A percentile compares a stretch with the other conserved stretches of the same genome.
phyloP scores from a whole-genome alignment of 1,284 basidiomycete species.

The Puccinia triticina region DNA sequence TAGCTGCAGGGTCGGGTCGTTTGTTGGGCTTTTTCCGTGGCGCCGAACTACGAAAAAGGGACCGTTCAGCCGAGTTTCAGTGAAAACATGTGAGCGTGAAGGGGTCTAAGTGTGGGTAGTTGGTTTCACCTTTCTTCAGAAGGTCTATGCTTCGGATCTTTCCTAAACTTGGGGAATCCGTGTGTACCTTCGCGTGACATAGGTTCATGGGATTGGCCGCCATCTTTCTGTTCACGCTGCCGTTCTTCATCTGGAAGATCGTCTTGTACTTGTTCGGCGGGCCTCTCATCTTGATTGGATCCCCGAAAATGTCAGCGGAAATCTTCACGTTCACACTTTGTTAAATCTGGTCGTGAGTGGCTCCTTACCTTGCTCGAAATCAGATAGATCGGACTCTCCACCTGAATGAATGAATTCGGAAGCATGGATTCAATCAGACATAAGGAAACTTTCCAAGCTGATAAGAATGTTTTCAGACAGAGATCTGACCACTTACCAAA shows the following conservation, averaged over 20 bases:
- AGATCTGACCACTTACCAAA: slow-evolving; percentile 23
- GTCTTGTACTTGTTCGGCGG: neutral
- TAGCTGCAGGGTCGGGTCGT: neutral
- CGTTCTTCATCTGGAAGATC: neutral
- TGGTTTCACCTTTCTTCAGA: neutral
- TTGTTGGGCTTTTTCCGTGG: slow-evolving; percentile 14
- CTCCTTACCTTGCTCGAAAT: slow-evolving; percentile 35
- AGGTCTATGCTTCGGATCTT: neutral
- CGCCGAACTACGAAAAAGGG: slow-evolving; percentile 9
- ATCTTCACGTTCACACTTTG: neutral
- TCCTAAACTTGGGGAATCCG: slow-evolving; percentile 28
- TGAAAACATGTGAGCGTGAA: neutral
- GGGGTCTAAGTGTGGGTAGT: neutral
- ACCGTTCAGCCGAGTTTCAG: neutral
- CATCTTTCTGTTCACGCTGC: neutral
- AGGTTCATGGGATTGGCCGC: neutral
- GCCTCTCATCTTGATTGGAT: slow-evolving; percentile 1
- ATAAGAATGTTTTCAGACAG: neutral
- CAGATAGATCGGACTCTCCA: slow-evolving; percentile 46
- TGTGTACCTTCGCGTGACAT: neutral
- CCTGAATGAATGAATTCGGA: slow-evolving; percentile 7
- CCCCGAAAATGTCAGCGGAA: neutral
- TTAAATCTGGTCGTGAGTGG: neutral
- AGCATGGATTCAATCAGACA: neutral
- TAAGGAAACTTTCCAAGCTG: neutral